Evolutionary conservation across 108 stramenopile species (phyloP).

Genomic region (Cyclotella cryptica): DNA sequence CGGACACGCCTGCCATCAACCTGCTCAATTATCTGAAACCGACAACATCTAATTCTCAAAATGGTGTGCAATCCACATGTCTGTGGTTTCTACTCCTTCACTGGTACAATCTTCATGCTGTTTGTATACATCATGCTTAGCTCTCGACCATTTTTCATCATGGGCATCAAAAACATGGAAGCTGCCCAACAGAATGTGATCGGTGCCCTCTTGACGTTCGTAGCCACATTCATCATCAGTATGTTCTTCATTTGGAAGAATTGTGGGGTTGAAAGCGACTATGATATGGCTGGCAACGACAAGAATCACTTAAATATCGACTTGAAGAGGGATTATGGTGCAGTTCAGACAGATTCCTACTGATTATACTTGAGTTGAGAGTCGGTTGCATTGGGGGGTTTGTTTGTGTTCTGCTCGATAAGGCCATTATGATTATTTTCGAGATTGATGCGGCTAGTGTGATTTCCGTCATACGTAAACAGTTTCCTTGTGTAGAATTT

Average conservation of each 20-base stretch:
- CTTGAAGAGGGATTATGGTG: slow-evolving; percentile 41
- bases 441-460: too few relatives aligned
- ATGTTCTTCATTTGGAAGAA: slow-evolving; percentile 17
- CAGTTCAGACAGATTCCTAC: slow-evolving; percentile 41
- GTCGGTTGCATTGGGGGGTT: too few relatives aligned
- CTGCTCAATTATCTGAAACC: too few relatives aligned
- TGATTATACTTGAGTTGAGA: not conserved
- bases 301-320: slow-evolving; percentile 41
- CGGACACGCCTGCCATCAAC: too few relatives aligned
- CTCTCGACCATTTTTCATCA: slow-evolving; percentile 51
- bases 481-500: too few relatives aligned
- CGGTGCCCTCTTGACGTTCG: slow-evolving; percentile 42
- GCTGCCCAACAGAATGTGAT: slow-evolving; percentile 39
- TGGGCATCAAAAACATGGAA: slow-evolving; percentile 41
- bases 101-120: slow-evolving; percentile 43
- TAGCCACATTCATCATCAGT: slow-evolving; percentile 22
- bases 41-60: not conserved
- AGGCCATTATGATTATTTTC: too few relatives aligned
- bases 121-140: slow-evolving; percentile 50
- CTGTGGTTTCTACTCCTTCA: slow-evolving; percentile 52
- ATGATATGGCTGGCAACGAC: slow-evolving; percentile 8
- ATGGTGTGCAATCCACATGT: slow-evolving; percentile 36
- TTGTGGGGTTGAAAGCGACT: slow-evolving; percentile 1
- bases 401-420: too few relatives aligned
- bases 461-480: too few relatives aligned